Evolutionary conservation across 2,329 filamentous ascomycete genomes (phyloP).

Genomic region (Clarireedia homoeocarpa): DNA sequence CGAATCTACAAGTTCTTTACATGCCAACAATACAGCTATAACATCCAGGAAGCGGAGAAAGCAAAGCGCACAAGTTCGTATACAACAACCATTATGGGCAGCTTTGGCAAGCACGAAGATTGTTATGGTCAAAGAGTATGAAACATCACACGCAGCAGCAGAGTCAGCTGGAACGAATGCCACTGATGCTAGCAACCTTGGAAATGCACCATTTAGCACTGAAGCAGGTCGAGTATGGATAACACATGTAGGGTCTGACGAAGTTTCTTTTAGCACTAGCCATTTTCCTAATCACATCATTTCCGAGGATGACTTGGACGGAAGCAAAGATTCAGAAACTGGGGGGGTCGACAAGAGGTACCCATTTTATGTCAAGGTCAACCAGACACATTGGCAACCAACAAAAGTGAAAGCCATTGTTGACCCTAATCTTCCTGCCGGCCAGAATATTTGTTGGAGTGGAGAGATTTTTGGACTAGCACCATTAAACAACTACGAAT

Average conservation of each 20-base stretch:
- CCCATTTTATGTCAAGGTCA: conserved; percentile 72
- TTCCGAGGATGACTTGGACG: conserved; percentile 30
- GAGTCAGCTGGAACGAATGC: conserved; percentile 68
- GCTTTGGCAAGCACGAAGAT: conserved; percentile 94
- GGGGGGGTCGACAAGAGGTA: conserved; percentile 58
- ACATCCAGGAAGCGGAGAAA: conserved; percentile 76
- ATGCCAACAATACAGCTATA: conserved; percentile 34
- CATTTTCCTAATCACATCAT: conserved; percentile 43
- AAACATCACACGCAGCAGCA: conserved; percentile 68
- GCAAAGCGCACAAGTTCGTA: conserved; percentile 83
- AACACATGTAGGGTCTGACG: conserved; percentile 69
- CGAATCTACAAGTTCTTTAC: conserved; percentile 20
- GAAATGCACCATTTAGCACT: conserved; percentile 64
- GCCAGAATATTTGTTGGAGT: conserved; percentile 53
- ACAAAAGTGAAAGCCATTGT: conserved; percentile 56
- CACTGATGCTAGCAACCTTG: conserved; percentile 69
- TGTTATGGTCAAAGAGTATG: conserved; percentile 86
- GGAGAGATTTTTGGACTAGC: conserved; percentile 64
- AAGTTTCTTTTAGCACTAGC: conserved; percentile 69
- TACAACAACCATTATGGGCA: conserved; percentile 88
- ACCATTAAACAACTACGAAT: conserved; percentile 68
- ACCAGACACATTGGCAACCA: conserved; percentile 73
- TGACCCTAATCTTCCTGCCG: conserved; percentile 26
- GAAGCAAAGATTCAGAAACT: conserved; percentile 23
- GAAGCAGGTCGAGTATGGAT: conserved; percentile 73